phyloP scores from a whole-genome alignment of 2,329 filamentous ascomycete genomes.

The Colletotrichum euphorbiae region DNA sequence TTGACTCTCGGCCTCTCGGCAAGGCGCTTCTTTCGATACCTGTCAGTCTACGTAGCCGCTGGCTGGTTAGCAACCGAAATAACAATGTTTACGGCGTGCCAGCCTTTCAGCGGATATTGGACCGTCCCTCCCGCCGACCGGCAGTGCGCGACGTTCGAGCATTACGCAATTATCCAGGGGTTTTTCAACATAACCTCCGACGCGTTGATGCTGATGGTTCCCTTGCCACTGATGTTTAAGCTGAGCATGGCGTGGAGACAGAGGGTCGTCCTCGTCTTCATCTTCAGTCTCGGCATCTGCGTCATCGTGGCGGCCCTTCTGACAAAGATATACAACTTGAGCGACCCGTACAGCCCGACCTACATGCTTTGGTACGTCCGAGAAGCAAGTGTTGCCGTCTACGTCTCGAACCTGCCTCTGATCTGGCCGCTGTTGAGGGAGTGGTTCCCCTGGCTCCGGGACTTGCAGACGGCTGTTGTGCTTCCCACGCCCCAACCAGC shows the following conservation, averaged over 20 bases:
- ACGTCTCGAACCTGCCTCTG: constrained; percentile 64
- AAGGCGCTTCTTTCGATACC: constrained; percentile 49
- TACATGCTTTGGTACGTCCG: constrained; percentile 65
- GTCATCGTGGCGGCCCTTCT: constrained; percentile 56
- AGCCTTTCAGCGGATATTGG: constrained; percentile 60
- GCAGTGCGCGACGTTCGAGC: constrained; percentile 59
- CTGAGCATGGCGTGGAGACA: constrained; percentile 50
- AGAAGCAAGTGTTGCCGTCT: constrained; percentile 64
- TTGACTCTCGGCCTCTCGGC: constrained; percentile 52
- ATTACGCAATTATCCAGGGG: constrained; percentile 60
- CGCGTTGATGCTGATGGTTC: constrained; percentile 59
- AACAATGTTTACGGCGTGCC: constrained; percentile 59
- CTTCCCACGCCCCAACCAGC: constrained; percentile 11
- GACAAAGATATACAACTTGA: constrained; percentile 60
- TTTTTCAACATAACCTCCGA: constrained; percentile 62
- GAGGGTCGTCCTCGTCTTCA: constrained; percentile 57
- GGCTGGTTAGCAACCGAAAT: constrained; percentile 58
- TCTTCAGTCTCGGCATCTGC: constrained; percentile 64
- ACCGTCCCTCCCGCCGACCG: constrained; percentile 56
- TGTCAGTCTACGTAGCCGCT: constrained; percentile 53
- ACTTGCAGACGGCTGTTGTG: not conserved
- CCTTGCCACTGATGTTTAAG: constrained; percentile 58
- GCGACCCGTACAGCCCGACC: constrained; percentile 39
- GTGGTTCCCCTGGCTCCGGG: constrained; percentile 31
- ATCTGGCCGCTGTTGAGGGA: constrained; percentile 64